phyloP scores from a whole-genome alignment of 768 basidiomycete species.

The Leccinum pellstonianum region DNA sequence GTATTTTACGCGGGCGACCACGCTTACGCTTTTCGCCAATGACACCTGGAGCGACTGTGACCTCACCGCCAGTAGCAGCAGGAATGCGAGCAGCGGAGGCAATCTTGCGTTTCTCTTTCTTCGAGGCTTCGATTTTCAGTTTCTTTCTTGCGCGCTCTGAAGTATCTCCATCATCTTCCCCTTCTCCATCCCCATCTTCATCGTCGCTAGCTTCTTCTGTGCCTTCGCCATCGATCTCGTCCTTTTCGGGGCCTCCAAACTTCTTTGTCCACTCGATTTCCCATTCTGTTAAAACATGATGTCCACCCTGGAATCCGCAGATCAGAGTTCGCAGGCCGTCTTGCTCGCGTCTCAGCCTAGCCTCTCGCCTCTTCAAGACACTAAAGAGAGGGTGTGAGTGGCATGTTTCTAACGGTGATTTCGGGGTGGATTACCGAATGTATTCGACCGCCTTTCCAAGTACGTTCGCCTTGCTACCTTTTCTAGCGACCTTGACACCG shows the following conservation, averaged over 20 bases:
- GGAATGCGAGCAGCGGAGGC: slow-evolving; percentile 30
- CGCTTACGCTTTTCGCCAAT: slow-evolving; percentile 80
- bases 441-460: slow-evolving; percentile 91
- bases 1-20: slow-evolving; percentile 75
- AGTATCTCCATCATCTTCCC: slow-evolving; percentile 38
- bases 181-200: slow-evolving; percentile 44
- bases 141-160: slow-evolving; percentile 60
- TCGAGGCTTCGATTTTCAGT: slow-evolving; percentile 44
- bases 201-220: slow-evolving; percentile 44
- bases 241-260: slow-evolving; percentile 77
- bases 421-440: slow-evolving; percentile 50
- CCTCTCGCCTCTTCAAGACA: slow-evolving; percentile 78
- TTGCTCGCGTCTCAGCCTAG: slow-evolving; percentile 69
- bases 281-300: slow-evolving; percentile 69
- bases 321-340: slow-evolving; percentile 70
- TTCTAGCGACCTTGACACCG: slow-evolving; percentile 88
- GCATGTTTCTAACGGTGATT: not conserved
- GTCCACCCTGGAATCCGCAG: slow-evolving; percentile 70
- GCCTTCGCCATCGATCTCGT: slow-evolving; percentile 54
- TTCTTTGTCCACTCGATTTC: slow-evolving; percentile 69
- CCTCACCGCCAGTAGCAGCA: slow-evolving; percentile 20
- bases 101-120: slow-evolving; percentile 44
- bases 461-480: slow-evolving; percentile 89
- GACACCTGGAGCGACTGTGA: slow-evolving; percentile 28
- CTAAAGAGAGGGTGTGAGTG: slow-evolving; percentile 33